Evolutionary conservation across 257 asterid species (phyloP).

Genomic region (Salvia rosmarinus): DNA sequence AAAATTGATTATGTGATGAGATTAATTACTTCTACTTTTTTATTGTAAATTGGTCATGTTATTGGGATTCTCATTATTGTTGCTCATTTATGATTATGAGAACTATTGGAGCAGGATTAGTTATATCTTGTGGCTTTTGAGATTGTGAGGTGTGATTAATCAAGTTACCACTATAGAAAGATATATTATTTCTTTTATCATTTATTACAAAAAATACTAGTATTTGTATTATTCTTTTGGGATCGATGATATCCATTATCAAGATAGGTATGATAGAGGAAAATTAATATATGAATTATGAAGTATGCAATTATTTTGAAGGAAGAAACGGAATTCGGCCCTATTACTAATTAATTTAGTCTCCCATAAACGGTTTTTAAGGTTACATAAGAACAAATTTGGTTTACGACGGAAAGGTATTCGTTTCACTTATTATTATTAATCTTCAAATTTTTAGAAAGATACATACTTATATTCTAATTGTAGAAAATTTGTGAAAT

Average conservation of each 20-base stretch:
- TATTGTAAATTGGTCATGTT: not conserved
- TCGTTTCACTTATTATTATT: not conserved
- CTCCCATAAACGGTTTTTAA: too few species aligned
- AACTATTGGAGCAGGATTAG: not conserved
- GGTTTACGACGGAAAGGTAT: too few species aligned
- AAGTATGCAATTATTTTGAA: not conserved
- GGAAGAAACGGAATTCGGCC: not conserved
- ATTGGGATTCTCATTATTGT: not conserved
- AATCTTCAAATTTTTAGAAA: not conserved
- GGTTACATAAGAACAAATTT: too few species aligned
- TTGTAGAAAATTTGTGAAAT: too few species aligned
- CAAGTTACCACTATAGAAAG: not conserved
- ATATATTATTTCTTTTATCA: not conserved
- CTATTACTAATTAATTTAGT: not conserved
- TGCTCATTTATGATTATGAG: slow-evolving; percentile 1
- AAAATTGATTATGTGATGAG: not conserved
- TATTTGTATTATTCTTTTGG: not conserved
- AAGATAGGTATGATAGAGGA: not conserved
- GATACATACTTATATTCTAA: too few species aligned
- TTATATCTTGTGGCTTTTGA: not conserved
- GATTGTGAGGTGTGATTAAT: not conserved
- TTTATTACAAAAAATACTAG: not conserved
- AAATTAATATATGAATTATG: not conserved
- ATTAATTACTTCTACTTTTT: not conserved
- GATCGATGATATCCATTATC: too few species aligned